These are phyloP conservation scores for Boletales sp. DNA, from an alignment of 768 basidiomycete species.

Conservation along the genomic window DNA sequence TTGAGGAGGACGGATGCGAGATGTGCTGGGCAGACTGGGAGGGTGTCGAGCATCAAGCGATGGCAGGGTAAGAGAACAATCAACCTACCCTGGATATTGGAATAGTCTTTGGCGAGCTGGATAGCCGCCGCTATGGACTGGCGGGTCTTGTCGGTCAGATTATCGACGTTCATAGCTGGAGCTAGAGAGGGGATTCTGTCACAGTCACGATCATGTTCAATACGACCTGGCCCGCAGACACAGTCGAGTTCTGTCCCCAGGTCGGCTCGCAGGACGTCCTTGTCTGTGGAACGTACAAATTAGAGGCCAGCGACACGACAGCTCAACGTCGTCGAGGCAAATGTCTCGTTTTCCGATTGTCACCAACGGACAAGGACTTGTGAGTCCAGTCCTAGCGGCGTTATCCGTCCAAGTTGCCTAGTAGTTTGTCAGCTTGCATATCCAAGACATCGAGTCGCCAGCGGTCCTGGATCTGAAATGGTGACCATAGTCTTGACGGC, in stretches of 20 bases:
- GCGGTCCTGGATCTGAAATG: slow-evolving; percentile 96
- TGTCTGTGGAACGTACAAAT: slow-evolving; percentile 89
- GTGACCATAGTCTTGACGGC: slow-evolving; percentile 38
- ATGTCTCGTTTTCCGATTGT: slow-evolving; percentile 63
- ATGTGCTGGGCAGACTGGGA: slow-evolving; percentile 76
- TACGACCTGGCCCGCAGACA: slow-evolving; percentile 84
- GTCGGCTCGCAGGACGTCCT: slow-evolving; percentile 57
- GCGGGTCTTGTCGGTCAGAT: slow-evolving; percentile 80
- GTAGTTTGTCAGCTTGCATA: slow-evolving; percentile 40
- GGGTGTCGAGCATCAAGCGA: background rate
- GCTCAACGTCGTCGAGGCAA: slow-evolving; percentile 57
- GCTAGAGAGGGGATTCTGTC: background rate
- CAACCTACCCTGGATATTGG: slow-evolving; percentile 67
- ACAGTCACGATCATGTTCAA: slow-evolving; percentile 36
- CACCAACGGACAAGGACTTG: slow-evolving; percentile 30
- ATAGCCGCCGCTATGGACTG: slow-evolving; percentile 66
- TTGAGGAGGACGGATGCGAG: slow-evolving; percentile 78
- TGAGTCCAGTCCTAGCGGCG: slow-evolving; percentile 22
- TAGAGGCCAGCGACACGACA: slow-evolving; percentile 27
- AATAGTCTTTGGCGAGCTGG: slow-evolving; percentile 80
- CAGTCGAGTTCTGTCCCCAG: slow-evolving; percentile 87
- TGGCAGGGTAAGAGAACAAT: background rate
- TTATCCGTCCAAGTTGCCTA: background rate
- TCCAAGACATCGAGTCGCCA: slow-evolving; percentile 69
- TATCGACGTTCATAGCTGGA: slow-evolving; percentile 50